Conservation (phyloP, 2,329 filamentous ascomycete genomes). For the Botrytis fabae region DNA sequence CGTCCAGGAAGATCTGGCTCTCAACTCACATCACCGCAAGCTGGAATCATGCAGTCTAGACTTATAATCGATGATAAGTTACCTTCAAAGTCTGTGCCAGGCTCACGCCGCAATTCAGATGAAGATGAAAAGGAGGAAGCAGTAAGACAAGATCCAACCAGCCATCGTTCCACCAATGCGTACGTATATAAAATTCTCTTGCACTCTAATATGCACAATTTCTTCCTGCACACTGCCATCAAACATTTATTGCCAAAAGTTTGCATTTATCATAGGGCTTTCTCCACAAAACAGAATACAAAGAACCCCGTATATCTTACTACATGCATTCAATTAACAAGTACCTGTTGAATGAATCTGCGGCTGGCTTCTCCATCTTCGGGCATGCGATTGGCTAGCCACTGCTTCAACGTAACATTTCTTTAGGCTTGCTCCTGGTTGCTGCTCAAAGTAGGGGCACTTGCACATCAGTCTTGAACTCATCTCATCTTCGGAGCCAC, state of each 20-base stretch:
- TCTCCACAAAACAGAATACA: not conserved
- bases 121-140: conserved; percentile 83
- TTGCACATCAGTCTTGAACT: conserved; percentile 11
- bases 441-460: conserved; percentile 13
- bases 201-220: not conserved
- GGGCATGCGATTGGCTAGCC: not conserved
- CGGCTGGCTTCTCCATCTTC: not conserved
- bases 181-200: conserved; percentile 56
- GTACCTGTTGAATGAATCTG: not conserved
- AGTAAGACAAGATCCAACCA: conserved; percentile 66
- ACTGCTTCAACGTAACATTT: not conserved
- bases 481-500: not conserved
- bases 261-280: not conserved
- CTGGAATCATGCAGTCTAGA: conserved; percentile 58
- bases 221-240: not conserved
- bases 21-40: conserved; percentile 75
- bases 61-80: conserved; percentile 64
- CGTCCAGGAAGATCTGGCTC: conserved; percentile 76
- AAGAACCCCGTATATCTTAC: not conserved
- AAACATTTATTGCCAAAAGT: not conserved
- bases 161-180: conserved; percentile 74
- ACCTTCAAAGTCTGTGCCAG: conserved; percentile 82
- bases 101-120: conserved; percentile 86
- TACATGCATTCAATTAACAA: not conserved
- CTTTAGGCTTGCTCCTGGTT: not conserved